A percentile compares a stretch with the other conserved stretches of the same genome.
Conservation (phyloP, 345 rosid genomes). For the Brassica napus region Da-Ae NC_063435.1:22506501-22507000, state of each 20-base stretch:
- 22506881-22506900: neutral
- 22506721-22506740: neutral
- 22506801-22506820: neutral
- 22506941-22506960: neutral
- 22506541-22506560: too few relatives aligned
- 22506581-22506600: too few relatives aligned
- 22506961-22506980: neutral
- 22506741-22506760: neutral
- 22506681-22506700: neutral
- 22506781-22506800: neutral
- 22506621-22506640: too few relatives aligned
- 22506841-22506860: neutral
- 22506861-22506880: neutral
- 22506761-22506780: neutral
- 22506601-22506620: too few relatives aligned
- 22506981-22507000: too few relatives aligned
- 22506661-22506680: neutral
- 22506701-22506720: neutral
- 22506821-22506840: neutral
- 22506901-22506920: neutral
- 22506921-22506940: neutral
- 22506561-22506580: too few relatives aligned
- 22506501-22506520: too few relatives aligned
- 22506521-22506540: too few relatives aligned
- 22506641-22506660: neutral